Evolutionary conservation across 2,329 filamentous ascomycete genomes (phyloP).

Genomic region (Cercospora janseana): DNA sequence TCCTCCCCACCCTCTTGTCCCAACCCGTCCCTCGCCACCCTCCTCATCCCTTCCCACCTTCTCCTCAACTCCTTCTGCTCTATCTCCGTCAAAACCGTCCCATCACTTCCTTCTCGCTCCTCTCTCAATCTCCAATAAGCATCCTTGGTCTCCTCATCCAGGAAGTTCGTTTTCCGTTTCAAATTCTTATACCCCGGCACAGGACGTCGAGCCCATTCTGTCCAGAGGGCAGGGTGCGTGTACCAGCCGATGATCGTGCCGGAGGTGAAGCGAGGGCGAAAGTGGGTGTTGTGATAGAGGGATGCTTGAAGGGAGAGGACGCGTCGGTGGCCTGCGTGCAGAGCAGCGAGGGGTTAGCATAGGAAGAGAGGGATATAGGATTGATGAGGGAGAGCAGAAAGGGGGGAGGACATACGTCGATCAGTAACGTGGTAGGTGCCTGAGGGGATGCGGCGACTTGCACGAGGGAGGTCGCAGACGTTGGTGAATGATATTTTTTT

Average conservation of each 20-base stretch:
- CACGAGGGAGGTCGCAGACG: background rate
- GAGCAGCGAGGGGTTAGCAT: background rate
- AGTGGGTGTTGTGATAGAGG: constrained; percentile 2
- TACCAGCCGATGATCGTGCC: constrained; percentile 9
- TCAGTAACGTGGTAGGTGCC: background rate
- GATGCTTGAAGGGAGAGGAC: background rate
- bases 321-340: constrained; percentile 1
- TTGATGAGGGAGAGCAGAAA: background rate
- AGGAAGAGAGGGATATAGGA: background rate
- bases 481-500: too few relatives aligned
- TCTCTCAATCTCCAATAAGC: background rate
- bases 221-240: background rate
- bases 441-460: background rate
- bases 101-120: background rate
- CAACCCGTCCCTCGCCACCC: background rate
- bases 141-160: background rate
- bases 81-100: background rate
- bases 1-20: background rate
- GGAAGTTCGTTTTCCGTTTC: background rate
- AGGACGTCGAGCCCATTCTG: background rate
- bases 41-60: background rate
- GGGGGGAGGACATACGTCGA: background rate
- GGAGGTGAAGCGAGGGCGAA: constrained; percentile 1
- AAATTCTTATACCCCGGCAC: background rate
- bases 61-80: background rate